Base-by-base conservation (phyloP, 805 yeast species). In the Huiozyma naganishii region DNA sequence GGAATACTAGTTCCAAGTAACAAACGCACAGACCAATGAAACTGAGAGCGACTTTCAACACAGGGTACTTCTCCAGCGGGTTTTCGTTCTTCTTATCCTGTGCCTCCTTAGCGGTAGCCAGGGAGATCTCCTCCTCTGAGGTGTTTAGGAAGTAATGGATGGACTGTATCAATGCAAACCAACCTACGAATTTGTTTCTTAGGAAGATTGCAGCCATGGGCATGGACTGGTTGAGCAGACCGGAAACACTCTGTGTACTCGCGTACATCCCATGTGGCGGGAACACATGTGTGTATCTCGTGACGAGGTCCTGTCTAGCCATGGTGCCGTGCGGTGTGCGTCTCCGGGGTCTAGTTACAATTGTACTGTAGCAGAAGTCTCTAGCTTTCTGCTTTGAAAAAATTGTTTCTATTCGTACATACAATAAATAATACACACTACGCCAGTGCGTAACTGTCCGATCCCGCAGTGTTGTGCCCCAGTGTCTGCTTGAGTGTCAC, bases 191-290 rank as follows among this genome's bases (percentile, higher is more conserved):
- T 48, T 62, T 64, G 51, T 68, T 66, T 51, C 60, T 73, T 74
- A 78, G 68, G 61, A 78, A 77, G 77, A 78, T 76, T 39, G 83
- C 83, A 3, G 80, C 79, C 80, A 78, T 74, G 30, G 83, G 83
- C 64, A 78, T 71, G 12, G 80, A 68, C 58, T 74, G 83, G 36
- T 74, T 59, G 4, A 63, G 41, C 38, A 62, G 36, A 23, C 66
- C 64, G 3, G 62, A 49, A 1, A 58, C 61, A 39, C 74, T 64
- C 60, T 73, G 66, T 8, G 70, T 66, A 1, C 72, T 57, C 6
- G 72, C 66, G 47, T 71, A 71, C n/a, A 66, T 52, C 29, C 74
- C 65, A 27, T 71, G 65, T 49, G 71, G 71, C 34, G 76, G 72
- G 41, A 74, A 70, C n/a, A 58, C 55, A 53, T 74, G 80, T 43